A percentile compares a stretch with the other conserved stretches of the same genome.
Evolutionary conservation across 305 asterid genomes (phyloP).

Genomic region (Vinca major): DNA sequence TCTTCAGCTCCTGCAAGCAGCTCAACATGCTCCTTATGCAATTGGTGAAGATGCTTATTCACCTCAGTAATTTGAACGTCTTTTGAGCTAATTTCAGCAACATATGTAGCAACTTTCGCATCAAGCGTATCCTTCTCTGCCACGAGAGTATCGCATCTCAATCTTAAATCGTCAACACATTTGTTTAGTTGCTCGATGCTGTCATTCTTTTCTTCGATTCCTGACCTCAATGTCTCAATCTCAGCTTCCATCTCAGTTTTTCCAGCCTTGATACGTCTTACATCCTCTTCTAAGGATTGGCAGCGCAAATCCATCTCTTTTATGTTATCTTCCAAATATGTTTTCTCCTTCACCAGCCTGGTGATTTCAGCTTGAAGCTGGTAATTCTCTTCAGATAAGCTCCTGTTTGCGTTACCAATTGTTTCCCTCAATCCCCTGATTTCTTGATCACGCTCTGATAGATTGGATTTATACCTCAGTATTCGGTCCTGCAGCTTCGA

Average conservation of each 20-base stretch:
- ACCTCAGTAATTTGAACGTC: slow-evolving; percentile 35
- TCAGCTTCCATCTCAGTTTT: slow-evolving; percentile 46
- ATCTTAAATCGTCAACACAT: slow-evolving; percentile 22
- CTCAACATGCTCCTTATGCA: slow-evolving; percentile 52
- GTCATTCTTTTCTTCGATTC: slow-evolving; percentile 34
- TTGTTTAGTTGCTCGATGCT: slow-evolving; percentile 32
- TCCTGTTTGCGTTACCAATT: slow-evolving; percentile 62
- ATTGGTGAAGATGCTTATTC: slow-evolving; percentile 47
- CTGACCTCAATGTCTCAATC: slow-evolving; percentile 39
- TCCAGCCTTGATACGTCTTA: slow-evolving; percentile 45
- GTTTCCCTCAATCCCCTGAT: slow-evolving; percentile 66
- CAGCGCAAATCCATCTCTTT: slow-evolving; percentile 64
- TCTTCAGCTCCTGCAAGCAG: slow-evolving; percentile 36
- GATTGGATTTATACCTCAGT: slow-evolving; percentile 49
- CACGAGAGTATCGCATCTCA: slow-evolving; percentile 20
- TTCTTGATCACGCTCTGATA: slow-evolving; percentile 77
- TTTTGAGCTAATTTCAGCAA: slow-evolving; percentile 33
- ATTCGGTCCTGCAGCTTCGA: slow-evolving; percentile 69
- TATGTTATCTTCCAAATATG: slow-evolving; percentile 54
- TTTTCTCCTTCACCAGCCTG: slow-evolving; percentile 39
- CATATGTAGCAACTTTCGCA: slow-evolving; percentile 25
- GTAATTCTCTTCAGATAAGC: slow-evolving; percentile 63
- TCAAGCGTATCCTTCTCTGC: slow-evolving; percentile 29
- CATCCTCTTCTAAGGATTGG: slow-evolving; percentile 66
- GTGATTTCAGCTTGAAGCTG: slow-evolving; percentile 52